Base-by-base conservation (phyloP, 208 protist genomes). In the Lotmaria passim region DNA sequence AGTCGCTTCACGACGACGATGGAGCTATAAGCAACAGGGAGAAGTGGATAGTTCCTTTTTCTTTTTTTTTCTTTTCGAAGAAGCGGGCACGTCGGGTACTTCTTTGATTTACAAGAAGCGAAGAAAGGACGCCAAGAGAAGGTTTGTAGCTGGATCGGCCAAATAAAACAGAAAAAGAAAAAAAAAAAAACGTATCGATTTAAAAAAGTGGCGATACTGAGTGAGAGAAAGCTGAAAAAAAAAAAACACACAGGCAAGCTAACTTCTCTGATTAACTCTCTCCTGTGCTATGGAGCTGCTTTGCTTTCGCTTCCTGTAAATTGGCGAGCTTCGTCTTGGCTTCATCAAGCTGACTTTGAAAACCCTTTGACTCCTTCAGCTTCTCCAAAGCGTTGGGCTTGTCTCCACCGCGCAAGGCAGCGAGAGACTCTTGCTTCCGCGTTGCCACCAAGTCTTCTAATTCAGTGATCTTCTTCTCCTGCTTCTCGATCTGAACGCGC, bases 291-390 rank as follows among this genome's bases (percentile, higher is more conserved):
- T 39, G 67, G 6, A 84, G 69, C 31, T 71, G 67, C 23, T 38
- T 31, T 7, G 48, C 56, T 38, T 53, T 65, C 28, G 74, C 43
- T 31, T 73, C 60, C 26, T 55, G 34, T 12, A 84, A 62, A 24
- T 28, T 7, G 1, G 46, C 50, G 31, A 73, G 23, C 53, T 47
- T 53, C 7, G 47, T 47, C 36, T 70, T 78, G n/a, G 44, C 59
- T 19, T 50, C 74, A 21, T 76, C 69, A 7, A 80, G 36, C 59
- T 84, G 73, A 31, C 31, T 47, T 38, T 80, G 73, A 17, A 78
- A 64, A 7, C 62, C 64, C 66, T 77, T 84, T 28, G 75, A 70
- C 50, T 80, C 73, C 33, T 76, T 79, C 41, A 84, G 52, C 23
- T 73, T 70, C 33, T 68, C 70, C 34, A 84, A 53, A 36, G 79